Percentiles rank a stretch among this genome's conserved stretches.
phyloP scores from a whole-genome alignment of 2,329 filamentous ascomycete genomes.

The Pseudogymnoascus sp. region DNA sequence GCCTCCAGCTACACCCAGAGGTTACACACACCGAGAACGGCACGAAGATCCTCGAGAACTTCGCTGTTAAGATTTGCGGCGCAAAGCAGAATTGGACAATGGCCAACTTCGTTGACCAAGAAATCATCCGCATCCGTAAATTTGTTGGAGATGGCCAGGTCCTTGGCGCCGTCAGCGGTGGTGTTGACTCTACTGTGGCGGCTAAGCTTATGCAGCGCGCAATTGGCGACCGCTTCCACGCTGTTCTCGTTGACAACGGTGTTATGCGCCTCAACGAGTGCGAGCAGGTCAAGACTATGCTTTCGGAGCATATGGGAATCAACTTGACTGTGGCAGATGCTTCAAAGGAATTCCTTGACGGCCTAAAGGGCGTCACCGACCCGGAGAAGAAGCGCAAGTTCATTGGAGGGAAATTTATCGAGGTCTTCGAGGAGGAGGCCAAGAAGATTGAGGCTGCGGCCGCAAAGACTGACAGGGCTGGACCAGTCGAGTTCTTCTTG shows the following conservation, averaged over 20 bases:
- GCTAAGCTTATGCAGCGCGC: conserved; percentile 81
- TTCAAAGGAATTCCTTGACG: conserved; percentile 66
- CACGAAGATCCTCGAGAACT: conserved; percentile 70
- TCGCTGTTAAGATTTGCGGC: conserved; percentile 74
- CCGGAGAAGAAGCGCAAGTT: conserved; percentile 89
- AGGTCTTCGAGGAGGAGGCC: conserved; percentile 77
- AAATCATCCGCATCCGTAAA: conserved; percentile 72
- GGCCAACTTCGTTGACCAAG: conserved; percentile 73
- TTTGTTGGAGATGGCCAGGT: conserved; percentile 83
- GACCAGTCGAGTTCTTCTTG: conserved; percentile 77
- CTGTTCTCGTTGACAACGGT: conserved; percentile 80
- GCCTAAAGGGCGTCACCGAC: conserved; percentile 68
- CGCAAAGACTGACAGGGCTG: conserved; percentile 58
- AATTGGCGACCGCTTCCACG: conserved; percentile 75
- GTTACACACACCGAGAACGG: conserved; percentile 68
- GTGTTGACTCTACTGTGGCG: conserved; percentile 85
- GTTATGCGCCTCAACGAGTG: conserved; percentile 82
- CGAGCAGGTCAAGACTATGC: conserved; percentile 70
- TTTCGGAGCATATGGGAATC: conserved; percentile 75
- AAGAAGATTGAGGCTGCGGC: conserved; percentile 67
- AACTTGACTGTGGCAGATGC: conserved; percentile 85
- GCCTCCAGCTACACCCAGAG: conserved; percentile 88
- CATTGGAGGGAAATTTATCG: conserved; percentile 73
- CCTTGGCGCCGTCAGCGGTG: conserved; percentile 70
- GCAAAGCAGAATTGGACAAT: conserved; percentile 77